A percentile compares a stretch with the other conserved stretches of the same genome.
phyloP scores from a whole-genome alignment of 2,329 filamentous ascomycete species.

The Aspergillus pseudoviridinutans region DNA sequence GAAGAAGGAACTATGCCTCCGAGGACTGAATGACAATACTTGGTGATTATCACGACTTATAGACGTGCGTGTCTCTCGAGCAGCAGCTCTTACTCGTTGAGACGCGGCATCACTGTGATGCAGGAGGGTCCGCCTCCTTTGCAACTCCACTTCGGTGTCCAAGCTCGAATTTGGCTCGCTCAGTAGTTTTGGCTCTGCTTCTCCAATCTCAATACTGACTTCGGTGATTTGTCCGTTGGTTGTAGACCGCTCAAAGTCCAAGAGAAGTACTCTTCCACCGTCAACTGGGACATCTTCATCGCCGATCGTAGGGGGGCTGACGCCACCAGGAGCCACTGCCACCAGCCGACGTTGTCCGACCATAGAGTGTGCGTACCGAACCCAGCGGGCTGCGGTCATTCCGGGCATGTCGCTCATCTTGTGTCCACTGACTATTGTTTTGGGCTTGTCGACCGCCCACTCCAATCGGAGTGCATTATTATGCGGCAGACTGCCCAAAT shows the following conservation, averaged over 20 bases:
- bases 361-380: constrained; percentile 52
- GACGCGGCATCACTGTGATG: constrained; percentile 49
- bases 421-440: constrained; percentile 65
- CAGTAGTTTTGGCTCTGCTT: constrained; percentile 63
- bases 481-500: constrained; percentile 4
- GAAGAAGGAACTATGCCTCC: constrained; percentile 26
- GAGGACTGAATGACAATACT: constrained; percentile 10
- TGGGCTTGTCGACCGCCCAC: constrained; percentile 47
- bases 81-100: constrained; percentile 15
- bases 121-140: constrained; percentile 68
- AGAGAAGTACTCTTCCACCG: constrained; percentile 66
- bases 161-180: constrained; percentile 71
- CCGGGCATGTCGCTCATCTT: constrained; percentile 63
- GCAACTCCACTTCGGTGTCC: constrained; percentile 74
- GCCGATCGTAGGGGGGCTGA: constrained; percentile 57
- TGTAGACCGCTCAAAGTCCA: constrained; percentile 68
- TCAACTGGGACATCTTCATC: constrained; percentile 75
- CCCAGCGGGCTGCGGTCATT: constrained; percentile 68
- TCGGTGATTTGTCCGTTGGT: constrained; percentile 55
- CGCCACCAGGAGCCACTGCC: constrained; percentile 68
- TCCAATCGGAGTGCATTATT: constrained; percentile 28
- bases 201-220: constrained; percentile 70
- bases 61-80: constrained; percentile 22
- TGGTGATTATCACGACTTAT: constrained; percentile 13
- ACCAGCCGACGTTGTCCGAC: constrained; percentile 55